Evolutionary conservation across 225 moss, liverwort and hornwort species (phyloP), one percentile per base, ranked within the genome.

Genomic region (Pseudisothecium myosuroides): DNA sequence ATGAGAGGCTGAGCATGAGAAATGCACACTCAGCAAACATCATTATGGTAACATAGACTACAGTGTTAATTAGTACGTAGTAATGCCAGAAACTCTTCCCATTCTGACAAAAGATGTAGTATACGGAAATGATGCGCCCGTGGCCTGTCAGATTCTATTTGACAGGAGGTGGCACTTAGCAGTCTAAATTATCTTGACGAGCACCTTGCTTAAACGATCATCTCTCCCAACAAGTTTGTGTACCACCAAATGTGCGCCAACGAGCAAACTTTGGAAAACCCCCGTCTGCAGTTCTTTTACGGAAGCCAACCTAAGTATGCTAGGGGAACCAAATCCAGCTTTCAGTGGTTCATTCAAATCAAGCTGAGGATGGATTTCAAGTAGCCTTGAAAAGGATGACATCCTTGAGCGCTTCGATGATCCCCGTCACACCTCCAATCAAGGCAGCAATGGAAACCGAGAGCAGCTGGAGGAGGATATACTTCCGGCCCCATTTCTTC

Each of bases 371-470:
- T 50, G 66, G 19, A 12, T 32, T 55, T 91, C 60, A 91, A 41
- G 29, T 88, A 4, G 87, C 50, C 69, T 91, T 85, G 60, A 94
- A 94, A 36, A 94, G 93, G 14, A 34, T n/a, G 73, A 94, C 93
- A 0, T 75, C 2, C 37, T 94, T 89, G 23, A 96, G 66, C 54
- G 91, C 93, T 61, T 90, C n/a, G n/a, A n/a, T n/a, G n/a, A n/a
- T n/a, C n/a, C n/a, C 94, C 43, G 88, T 92, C 8, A 96, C 87
- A 20, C 96, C 93, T 60, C 98, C 98, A 28, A 96, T 91, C 63
- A 94, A 77, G n/a, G 91, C 98, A 17, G 92, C 95, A 17, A 96
- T 19, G 28, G 96, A 95, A 52, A 98, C 90, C 17, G 96, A 29
- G 12, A 98, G 90, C 32, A 76, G 59, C 5, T 98, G 93, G 12